Evolutionary conservation across 306 rosid species (phyloP).

Genomic region (Cucurbita ficifolia): DNA sequence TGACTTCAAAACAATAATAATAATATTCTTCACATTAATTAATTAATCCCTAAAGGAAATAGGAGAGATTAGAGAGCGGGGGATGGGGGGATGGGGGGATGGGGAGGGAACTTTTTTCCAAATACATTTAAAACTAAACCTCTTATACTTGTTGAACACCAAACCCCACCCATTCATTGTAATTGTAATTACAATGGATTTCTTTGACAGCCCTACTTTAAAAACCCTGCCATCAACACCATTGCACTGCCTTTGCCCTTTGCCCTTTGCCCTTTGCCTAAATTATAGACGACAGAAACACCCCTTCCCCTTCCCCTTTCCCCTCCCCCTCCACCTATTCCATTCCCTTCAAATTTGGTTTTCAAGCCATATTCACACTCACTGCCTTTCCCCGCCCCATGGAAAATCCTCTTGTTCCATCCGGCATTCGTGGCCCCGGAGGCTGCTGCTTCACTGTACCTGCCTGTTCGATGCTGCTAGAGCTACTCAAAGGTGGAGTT

Average conservation of each 20-base stretch:
- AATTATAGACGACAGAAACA: background rate
- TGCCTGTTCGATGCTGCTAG: conserved; percentile 27
- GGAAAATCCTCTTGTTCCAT: conserved; percentile 90
- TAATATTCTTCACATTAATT: background rate
- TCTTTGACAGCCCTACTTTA: conserved; percentile 6
- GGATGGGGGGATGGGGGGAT: background rate
- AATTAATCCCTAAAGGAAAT: background rate
- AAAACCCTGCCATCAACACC: conserved; percentile 11
- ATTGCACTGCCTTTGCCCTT: background rate
- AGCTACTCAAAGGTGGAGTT: conserved; percentile 35
- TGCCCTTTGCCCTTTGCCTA: background rate
- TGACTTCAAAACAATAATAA: background rate
- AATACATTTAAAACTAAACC: background rate
- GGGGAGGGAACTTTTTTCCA: background rate
- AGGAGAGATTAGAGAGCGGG: background rate
- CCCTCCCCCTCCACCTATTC: background rate
- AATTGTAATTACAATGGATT: background rate
- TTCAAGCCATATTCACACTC: conserved; percentile 40
- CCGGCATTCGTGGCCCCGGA: conserved; percentile 98
- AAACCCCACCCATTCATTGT: background rate
- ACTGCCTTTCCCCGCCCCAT: conserved; percentile 84
- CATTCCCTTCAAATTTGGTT: background rate
- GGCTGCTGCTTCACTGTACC: conserved; percentile 59
- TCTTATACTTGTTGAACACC: background rate
- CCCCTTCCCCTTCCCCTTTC: too few relatives aligned